Evolutionary conservation across 805 yeast species (phyloP).

Genomic region (Yamadazyma philogaea): DNA sequence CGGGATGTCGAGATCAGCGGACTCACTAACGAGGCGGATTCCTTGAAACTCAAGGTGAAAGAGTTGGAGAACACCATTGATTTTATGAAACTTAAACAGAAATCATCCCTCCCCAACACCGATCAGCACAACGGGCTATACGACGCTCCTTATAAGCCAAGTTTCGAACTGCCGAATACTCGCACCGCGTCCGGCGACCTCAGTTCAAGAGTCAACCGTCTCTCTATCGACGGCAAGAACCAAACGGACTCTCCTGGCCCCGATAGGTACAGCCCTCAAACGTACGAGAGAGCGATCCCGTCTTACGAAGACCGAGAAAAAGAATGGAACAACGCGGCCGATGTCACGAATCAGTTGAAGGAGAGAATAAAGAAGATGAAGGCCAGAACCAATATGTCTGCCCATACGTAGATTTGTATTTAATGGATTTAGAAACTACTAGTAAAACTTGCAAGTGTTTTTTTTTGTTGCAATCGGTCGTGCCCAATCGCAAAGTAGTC

Average conservation of each 20-base stretch:
- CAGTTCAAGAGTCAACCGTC: slow-evolving; percentile 39
- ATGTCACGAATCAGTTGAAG: slow-evolving; percentile 79
- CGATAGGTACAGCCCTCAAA: slow-evolving; percentile 2
- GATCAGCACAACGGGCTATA: slow-evolving; percentile 1
- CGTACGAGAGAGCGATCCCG: slow-evolving; percentile 2
- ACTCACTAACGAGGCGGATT: slow-evolving; percentile 59
- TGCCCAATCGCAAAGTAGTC: background rate
- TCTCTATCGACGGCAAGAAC: slow-evolving; percentile 30
- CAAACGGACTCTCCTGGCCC: slow-evolving; percentile 8
- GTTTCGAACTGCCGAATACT: background rate
- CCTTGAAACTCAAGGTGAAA: slow-evolving; percentile 47
- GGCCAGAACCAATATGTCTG: slow-evolving; percentile 30
- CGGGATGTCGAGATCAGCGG: slow-evolving; percentile 68
- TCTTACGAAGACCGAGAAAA: slow-evolving; percentile 21
- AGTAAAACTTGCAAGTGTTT: background rate
- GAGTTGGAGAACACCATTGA: slow-evolving; percentile 50
- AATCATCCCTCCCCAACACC: slow-evolving; percentile 4
- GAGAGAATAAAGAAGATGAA: slow-evolving; percentile 90
- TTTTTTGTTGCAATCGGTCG: slow-evolving; percentile 6
- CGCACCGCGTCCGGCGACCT: slow-evolving; percentile 34
- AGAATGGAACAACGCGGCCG: slow-evolving; percentile 83
- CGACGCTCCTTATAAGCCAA: slow-evolving; percentile 5
- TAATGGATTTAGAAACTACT: background rate
- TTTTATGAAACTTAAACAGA: slow-evolving; percentile 26
- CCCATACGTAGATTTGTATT: background rate